These are phyloP conservation scores for Cladophialophora bantiana DNA, from an alignment of 2,329 filamentous ascomycete species.

Conservation along the genomic window DNA sequence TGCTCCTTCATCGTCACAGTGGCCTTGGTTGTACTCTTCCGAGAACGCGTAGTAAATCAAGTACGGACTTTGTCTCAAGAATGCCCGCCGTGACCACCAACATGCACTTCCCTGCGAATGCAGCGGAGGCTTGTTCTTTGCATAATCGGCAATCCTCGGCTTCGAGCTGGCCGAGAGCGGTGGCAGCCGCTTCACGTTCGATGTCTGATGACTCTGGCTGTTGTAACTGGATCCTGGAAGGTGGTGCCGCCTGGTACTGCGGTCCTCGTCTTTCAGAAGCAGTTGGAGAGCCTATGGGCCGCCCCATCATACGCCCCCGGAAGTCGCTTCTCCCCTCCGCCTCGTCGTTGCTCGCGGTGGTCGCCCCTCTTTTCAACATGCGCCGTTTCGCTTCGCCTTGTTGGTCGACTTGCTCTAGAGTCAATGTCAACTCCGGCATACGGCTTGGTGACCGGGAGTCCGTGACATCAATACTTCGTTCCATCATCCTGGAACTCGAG, in stretches of 20 bases:
- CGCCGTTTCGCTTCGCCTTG: conserved; percentile 1
- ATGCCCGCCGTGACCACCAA: not conserved
- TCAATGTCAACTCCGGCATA: conserved; percentile 4
- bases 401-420: conserved; percentile 13
- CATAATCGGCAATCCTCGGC: not conserved
- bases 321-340: not conserved
- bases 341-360: not conserved
- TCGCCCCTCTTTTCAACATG: conserved; percentile 4
- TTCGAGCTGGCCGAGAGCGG: not conserved
- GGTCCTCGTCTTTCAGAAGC: not conserved
- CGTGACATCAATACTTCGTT: not conserved
- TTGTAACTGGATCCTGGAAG: not conserved
- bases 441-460: not conserved
- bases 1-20: not conserved
- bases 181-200: not conserved
- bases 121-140: not conserved
- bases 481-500: conserved; percentile 2
- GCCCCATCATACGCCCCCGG: not conserved
- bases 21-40: not conserved
- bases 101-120: not conserved
- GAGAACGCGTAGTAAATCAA: not conserved
- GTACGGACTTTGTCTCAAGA: not conserved
- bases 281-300: not conserved
- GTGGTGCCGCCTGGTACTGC: not conserved
- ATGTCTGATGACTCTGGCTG: not conserved